Percentiles rank a stretch among this genome's conserved stretches.
phyloP scores from a whole-genome alignment of 192 early-diverging fungal genomes.

The Podila verticillata region DNA sequence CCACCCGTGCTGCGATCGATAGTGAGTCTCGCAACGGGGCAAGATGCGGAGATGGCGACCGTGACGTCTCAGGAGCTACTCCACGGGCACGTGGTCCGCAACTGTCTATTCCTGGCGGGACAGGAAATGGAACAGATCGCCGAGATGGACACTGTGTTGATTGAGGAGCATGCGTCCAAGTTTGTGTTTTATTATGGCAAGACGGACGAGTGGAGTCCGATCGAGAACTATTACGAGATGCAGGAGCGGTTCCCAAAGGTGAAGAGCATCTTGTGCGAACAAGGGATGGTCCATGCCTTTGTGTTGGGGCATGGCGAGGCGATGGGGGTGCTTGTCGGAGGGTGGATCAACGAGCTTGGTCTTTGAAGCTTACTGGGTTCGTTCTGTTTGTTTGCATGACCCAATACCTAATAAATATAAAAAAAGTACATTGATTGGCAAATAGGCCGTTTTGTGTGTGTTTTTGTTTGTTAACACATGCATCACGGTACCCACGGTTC shows the following conservation, averaged over 20 bases:
- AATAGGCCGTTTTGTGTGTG: no score
- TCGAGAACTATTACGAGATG: slow-evolving; percentile 75
- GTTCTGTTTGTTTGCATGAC: not conserved
- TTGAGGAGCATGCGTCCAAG: slow-evolving; percentile 63
- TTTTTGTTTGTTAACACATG: no score
- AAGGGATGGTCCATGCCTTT: slow-evolving; percentile 84
- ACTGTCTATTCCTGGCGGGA: slow-evolving; percentile 74
- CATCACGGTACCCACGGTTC: no score
- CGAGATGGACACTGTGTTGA: slow-evolving; percentile 72
- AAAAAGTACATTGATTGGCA: not conserved
- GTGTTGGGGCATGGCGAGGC: slow-evolving; percentile 67
- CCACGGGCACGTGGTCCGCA: slow-evolving; percentile 66
- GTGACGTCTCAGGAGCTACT: slow-evolving; percentile 76
- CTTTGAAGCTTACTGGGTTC: no score
- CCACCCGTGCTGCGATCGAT: slow-evolving; percentile 51
- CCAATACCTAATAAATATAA: not conserved
- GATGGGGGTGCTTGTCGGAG: slow-evolving; percentile 49
- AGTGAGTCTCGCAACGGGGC: slow-evolving; percentile 45
- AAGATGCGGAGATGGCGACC: slow-evolving; percentile 54
- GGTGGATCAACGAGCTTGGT: slow-evolving; percentile 38
- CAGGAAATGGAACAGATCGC: slow-evolving; percentile 79
- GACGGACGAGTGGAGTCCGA: slow-evolving; percentile 83
- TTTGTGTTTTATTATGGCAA: slow-evolving; percentile 83
- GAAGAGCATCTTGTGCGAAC: slow-evolving; percentile 73
- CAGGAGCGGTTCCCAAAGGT: slow-evolving; percentile 68